Evolutionary conservation across 2,329 filamentous ascomycete species (phyloP).

Genomic region (Sphaerulina populicola): DNA sequence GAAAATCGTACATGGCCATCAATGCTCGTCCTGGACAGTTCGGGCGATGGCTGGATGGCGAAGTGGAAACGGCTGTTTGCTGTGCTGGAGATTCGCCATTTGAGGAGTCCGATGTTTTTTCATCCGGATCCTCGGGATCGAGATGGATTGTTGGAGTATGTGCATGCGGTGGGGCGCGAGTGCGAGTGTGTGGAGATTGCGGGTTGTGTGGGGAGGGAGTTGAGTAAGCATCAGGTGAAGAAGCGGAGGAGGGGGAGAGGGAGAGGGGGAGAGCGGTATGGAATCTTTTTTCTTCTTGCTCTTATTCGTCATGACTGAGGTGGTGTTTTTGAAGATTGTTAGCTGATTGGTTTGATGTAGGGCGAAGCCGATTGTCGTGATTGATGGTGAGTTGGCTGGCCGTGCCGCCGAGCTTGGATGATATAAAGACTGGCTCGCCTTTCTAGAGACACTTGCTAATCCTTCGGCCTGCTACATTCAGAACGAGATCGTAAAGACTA

Average conservation of each 20-base stretch:
- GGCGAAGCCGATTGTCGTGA: constrained; percentile 29
- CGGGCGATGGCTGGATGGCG: constrained; percentile 56
- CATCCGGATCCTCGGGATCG: constrained; percentile 69
- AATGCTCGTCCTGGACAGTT: constrained; percentile 60
- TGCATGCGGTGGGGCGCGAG: constrained; percentile 53
- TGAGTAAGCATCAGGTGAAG: constrained; percentile 67
- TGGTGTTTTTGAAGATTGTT: no score
- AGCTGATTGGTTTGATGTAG: background rate
- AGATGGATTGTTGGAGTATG: constrained; percentile 61
- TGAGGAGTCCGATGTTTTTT: constrained; percentile 76
- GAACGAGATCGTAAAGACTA: constrained; percentile 44
- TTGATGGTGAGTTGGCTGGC: constrained; percentile 26
- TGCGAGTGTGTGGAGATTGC: constrained; percentile 60
- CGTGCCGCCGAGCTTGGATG: no score
- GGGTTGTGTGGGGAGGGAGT: constrained; percentile 67
- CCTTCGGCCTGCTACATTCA: no score
- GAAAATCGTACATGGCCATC: constrained; percentile 26
- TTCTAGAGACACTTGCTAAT: no score
- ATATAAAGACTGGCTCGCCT: no score
- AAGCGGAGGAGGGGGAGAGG: constrained; percentile 45
- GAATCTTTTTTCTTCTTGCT: background rate
- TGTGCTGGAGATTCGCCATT: constrained; percentile 59
- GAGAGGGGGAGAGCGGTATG: constrained; percentile 14
- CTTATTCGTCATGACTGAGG: no score
- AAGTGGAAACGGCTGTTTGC: constrained; percentile 64